Evolutionary conservation across 108 stramenopile species (phyloP).

Genomic region (Cyclotella baltica): DNA sequence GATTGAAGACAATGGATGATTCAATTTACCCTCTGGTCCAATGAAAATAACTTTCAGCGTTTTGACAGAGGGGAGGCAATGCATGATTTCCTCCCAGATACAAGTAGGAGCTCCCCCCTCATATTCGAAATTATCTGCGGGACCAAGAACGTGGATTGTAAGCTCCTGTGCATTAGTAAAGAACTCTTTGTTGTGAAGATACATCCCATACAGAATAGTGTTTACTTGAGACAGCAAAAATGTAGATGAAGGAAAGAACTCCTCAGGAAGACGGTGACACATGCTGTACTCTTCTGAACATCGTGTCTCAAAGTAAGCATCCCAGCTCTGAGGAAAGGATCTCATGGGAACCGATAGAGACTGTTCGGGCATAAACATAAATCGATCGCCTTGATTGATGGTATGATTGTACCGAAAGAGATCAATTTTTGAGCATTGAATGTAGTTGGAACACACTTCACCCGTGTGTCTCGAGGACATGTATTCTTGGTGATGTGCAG

Average conservation of each 20-base stretch:
- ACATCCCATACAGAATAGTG: constrained; percentile 6
- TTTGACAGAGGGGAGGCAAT: background rate
- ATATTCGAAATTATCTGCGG: background rate
- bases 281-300: background rate
- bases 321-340: constrained; percentile 1
- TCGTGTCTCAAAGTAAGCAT: background rate
- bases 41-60: background rate
- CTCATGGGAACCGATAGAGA: background rate
- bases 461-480: background rate
- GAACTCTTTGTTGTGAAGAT: constrained; percentile 4
- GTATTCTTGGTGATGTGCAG: constrained; percentile 1
- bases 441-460: background rate
- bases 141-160: background rate
- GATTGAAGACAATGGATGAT: background rate
- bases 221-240: constrained; percentile 10
- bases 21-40: constrained; percentile 1
- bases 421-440: background rate
- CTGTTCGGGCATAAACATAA: background rate
- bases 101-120: background rate
- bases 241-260: background rate
- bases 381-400: background rate
- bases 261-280: background rate
- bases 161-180: background rate
- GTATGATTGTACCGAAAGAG: constrained; percentile 6
- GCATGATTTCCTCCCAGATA: constrained; percentile 14